These are phyloP conservation scores for Nitzschia sp. DNA, from an alignment of 108 stramenopile genomes.

Conservation along the genomic window DNA sequence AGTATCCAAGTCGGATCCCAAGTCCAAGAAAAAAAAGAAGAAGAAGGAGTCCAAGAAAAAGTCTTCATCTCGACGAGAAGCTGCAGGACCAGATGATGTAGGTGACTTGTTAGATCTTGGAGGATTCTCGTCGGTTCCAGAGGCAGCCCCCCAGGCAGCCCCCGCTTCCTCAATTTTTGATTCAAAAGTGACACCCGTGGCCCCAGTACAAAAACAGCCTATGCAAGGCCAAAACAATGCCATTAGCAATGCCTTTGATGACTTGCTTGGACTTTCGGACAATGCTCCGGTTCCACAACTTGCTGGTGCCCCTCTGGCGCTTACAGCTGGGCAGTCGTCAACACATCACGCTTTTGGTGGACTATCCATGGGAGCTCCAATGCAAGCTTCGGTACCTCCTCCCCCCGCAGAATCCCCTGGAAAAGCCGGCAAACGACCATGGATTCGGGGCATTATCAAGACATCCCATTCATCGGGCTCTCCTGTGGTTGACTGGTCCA, in stretches of 20 bases:
- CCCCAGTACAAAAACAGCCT: not conserved
- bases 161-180: too few relatives aligned
- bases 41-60: conserved; percentile 58
- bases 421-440: conserved; percentile 17
- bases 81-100: conserved; percentile 22
- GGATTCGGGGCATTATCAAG: conserved; percentile 33
- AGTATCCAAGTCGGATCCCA: conserved; percentile 4
- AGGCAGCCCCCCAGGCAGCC: not conserved
- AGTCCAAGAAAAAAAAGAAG: conserved; percentile 54
- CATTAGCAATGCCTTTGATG: conserved; percentile 75
- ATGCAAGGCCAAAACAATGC: conserved; percentile 29
- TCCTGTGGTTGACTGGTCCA: conserved; percentile 38
- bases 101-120: conserved; percentile 61
- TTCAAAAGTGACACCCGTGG: conserved; percentile 10
- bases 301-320: conserved; percentile 5
- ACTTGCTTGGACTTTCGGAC: conserved; percentile 62
- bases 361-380: not conserved
- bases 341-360: not conserved
- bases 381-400: not conserved
- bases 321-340: not conserved
- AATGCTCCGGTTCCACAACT: conserved; percentile 13
- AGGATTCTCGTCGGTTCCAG: conserved; percentile 15
- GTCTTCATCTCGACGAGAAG: conserved; percentile 27
- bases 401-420: not conserved
- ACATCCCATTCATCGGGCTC: conserved; percentile 30